These are phyloP conservation scores for Entomortierella beljakovae DNA, from an alignment of 192 early-diverging fungal species.

Conservation along the genomic window DNA sequence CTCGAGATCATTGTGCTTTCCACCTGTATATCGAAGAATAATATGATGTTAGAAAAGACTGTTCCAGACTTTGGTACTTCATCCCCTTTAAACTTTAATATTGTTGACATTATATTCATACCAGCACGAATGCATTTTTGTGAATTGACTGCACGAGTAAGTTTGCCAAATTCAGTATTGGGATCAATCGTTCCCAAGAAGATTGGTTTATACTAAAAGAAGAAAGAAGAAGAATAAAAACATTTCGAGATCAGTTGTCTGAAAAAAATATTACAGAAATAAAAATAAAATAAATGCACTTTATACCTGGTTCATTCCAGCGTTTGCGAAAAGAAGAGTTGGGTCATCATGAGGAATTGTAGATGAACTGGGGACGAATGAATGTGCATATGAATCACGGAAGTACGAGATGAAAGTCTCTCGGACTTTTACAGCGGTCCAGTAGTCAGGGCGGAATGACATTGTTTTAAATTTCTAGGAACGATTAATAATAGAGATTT, in stretches of 20 bases:
- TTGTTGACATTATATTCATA: slow-evolving; percentile 29
- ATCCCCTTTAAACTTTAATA: not conserved
- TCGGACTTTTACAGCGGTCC: slow-evolving; percentile 86
- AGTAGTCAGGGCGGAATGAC: slow-evolving; percentile 58
- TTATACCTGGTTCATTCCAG: slow-evolving; percentile 94
- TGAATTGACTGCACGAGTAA: slow-evolving; percentile 92
- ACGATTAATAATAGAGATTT: too few species aligned
- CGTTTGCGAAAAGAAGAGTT: slow-evolving; percentile 95
- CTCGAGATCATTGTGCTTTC: slow-evolving; percentile 99
- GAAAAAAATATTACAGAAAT: not conserved
- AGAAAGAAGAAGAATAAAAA: not conserved
- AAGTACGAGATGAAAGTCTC: slow-evolving; percentile 92
- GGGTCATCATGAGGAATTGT: slow-evolving; percentile 97
- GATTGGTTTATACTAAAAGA: slow-evolving; percentile 90
- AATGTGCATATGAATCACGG: slow-evolving; percentile 75
- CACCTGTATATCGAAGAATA: slow-evolving; percentile 64
- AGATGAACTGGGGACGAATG: slow-evolving; percentile 86
- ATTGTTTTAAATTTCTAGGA: slow-evolving; percentile 5
- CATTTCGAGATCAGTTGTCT: not conserved
- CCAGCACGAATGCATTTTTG: slow-evolving; percentile 99
- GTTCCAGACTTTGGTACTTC: slow-evolving; percentile 2
- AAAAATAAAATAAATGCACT: not conserved
- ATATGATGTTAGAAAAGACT: not conserved
- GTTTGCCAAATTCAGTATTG: slow-evolving; percentile 90
- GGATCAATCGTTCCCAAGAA: slow-evolving; percentile 96